These are phyloP conservation scores for Didymella arachidicola DNA, from an alignment of 2,329 filamentous ascomycete species.

Conservation along the genomic window DNA sequence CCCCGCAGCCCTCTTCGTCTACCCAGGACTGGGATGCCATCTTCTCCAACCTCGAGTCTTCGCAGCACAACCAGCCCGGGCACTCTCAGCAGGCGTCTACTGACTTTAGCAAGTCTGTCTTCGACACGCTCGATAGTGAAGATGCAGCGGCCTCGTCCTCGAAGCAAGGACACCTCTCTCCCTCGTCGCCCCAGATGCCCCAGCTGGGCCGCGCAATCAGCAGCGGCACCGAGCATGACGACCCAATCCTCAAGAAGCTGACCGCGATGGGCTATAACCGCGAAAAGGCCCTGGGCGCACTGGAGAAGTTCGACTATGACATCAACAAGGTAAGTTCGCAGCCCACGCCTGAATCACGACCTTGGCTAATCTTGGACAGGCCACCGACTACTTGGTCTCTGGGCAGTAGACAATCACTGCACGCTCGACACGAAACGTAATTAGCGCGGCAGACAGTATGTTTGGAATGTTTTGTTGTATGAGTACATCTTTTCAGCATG, in stretches of 20 bases:
- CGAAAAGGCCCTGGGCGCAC: conserved; percentile 74
- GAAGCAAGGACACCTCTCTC: conserved; percentile 28
- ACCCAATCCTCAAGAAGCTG: conserved; percentile 87
- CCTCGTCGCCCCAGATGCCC: conserved; percentile 46
- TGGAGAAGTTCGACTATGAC: conserved; percentile 97
- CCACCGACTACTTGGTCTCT: conserved; percentile 47
- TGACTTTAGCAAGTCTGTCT: conserved; percentile 49
- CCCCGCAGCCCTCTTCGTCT: conserved; percentile 51
- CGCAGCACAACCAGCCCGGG: conserved; percentile 42
- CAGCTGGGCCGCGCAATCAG: conserved; percentile 73
- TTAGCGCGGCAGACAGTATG: conserved; percentile 20
- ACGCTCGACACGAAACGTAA: conserved; percentile 10
- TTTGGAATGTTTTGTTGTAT: conserved; percentile 37
- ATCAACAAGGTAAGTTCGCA: conserved; percentile 77
- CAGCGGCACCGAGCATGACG: conserved; percentile 81
- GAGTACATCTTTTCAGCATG: conserved; percentile 42
- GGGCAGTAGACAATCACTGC: conserved; percentile 18
- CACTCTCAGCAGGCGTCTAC: conserved; percentile 45
- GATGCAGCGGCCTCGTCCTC: conserved; percentile 43
- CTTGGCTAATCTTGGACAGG: conserved; percentile 39
- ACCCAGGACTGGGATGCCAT: conserved; percentile 93
- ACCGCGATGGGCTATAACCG: conserved; percentile 89
- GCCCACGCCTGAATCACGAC: neutral
- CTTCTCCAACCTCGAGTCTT: conserved; percentile 78
- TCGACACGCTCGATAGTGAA: conserved; percentile 47